Evolutionary conservation across 2,329 filamentous ascomycete genomes (phyloP).

Genomic region (Arthroderma sp.): DNA sequence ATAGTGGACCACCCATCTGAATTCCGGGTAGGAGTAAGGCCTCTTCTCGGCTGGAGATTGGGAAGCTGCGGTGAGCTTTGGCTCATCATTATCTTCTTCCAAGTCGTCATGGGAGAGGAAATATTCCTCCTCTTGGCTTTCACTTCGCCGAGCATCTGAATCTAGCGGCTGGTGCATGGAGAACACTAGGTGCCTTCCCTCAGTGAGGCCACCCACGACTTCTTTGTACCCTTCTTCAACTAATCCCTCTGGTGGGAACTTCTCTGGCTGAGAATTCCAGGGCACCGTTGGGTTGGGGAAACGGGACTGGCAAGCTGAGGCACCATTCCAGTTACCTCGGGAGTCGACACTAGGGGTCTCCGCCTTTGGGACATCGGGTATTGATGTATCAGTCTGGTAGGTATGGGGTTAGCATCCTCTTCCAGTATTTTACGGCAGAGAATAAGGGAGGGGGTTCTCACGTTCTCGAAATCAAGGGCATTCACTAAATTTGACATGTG

Average conservation of each 20-base stretch:
- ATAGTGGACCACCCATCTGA: slow-evolving; percentile 10
- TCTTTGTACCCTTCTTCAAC: slow-evolving; percentile 43
- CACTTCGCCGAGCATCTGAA: slow-evolving; percentile 25
- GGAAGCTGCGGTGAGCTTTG: not conserved
- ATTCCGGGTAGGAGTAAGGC: not conserved
- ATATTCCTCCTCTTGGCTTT: slow-evolving; percentile 1
- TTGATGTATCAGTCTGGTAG: slow-evolving; percentile 33
- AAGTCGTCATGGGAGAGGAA: slow-evolving; percentile 2
- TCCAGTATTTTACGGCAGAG: not conserved
- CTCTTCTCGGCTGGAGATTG: not conserved
- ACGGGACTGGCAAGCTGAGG: slow-evolving; percentile 31
- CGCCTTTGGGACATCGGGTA: slow-evolving; percentile 35
- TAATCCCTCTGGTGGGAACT: slow-evolving; percentile 20
- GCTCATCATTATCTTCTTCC: not conserved
- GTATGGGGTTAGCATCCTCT: not conserved
- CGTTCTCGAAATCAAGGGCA: slow-evolving; percentile 33
- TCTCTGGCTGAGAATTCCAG: slow-evolving; percentile 31
- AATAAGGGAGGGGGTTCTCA: slow-evolving; percentile 7
- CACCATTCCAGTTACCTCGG: slow-evolving; percentile 34
- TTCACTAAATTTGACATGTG: slow-evolving; percentile 39
- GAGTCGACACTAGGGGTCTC: slow-evolving; percentile 30
- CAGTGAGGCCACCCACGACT: slow-evolving; percentile 39
- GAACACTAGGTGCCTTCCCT: slow-evolving; percentile 42
- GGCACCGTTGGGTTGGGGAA: slow-evolving; percentile 34
- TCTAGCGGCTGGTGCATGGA: slow-evolving; percentile 28